Percentiles rank a stretch among this genome's conserved stretches.
Evolutionary conservation across 176 grass and related monocot species (phyloP).

Genomic region (Carex pumila): DNA sequence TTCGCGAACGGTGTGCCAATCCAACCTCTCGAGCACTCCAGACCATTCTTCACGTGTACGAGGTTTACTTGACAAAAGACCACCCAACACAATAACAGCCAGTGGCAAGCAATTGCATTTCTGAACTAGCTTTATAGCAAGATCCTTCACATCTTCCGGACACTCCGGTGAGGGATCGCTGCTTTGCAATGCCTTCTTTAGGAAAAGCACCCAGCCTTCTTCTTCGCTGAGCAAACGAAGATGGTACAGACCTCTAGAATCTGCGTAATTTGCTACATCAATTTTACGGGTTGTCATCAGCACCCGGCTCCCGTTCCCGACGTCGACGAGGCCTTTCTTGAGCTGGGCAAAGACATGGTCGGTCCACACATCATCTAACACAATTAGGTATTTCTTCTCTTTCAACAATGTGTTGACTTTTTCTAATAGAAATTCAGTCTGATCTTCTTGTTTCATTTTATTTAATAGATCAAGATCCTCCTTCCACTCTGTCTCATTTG

Average conservation of each 20-base stretch:
- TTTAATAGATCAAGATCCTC: no score
- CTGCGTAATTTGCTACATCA: neutral
- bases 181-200: constrained; percentile 5
- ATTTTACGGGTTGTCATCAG: neutral
- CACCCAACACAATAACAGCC: neutral
- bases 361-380: constrained; percentile 18
- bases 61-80: neutral
- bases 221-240: neutral
- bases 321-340: neutral
- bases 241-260: neutral
- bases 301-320: neutral
- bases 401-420: neutral
- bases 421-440: neutral
- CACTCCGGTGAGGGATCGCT: neutral
- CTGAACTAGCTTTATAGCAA: neutral
- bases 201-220: constrained; percentile 5
- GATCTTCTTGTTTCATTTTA: neutral
- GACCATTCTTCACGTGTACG: neutral
- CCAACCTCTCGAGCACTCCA: neutral
- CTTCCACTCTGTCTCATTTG: neutral
- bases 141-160: neutral
- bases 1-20: neutral
- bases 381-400: constrained; percentile 5
- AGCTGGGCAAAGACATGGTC: neutral
- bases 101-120: neutral